These are phyloP conservation scores for Tuctoria greenei DNA, from an alignment of 176 grass and related monocot species.

Conservation along the genomic window DNA sequence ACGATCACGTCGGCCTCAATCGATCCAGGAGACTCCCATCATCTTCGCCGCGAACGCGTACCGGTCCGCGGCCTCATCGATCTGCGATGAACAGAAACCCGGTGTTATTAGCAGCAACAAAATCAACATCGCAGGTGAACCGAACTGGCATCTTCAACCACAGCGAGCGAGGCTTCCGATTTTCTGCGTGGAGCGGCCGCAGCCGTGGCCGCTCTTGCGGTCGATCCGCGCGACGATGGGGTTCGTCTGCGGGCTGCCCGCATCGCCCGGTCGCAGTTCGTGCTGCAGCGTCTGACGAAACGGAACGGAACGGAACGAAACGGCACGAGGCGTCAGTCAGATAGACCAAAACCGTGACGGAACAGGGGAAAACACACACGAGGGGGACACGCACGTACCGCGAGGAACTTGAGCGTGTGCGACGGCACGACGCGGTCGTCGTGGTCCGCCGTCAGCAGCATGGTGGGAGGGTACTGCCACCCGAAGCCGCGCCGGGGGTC, in stretches of 20 bases:
- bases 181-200: constrained; percentile 85
- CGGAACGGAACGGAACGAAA: background rate
- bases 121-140: too few relatives aligned
- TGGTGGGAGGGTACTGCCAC: constrained; percentile 71
- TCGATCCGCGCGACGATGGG: constrained; percentile 86
- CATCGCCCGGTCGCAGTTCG: constrained; percentile 44
- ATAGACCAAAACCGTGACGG: background rate
- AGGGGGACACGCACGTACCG: constrained; percentile 39
- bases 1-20: background rate
- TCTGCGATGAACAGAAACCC: constrained; percentile 43
- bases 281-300: constrained; percentile 68
- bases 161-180: constrained; percentile 29
- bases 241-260: constrained; percentile 69
- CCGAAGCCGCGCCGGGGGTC: background rate
- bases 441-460: constrained; percentile 89
- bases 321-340: background rate
- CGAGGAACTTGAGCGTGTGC: constrained; percentile 87
- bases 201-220: constrained; percentile 81
- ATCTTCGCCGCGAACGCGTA: constrained; percentile 90
- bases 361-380: background rate
- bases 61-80: constrained; percentile 68
- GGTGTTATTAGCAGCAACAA: too few relatives aligned
- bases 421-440: constrained; percentile 91
- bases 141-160: background rate
- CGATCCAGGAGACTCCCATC: constrained; percentile 58